These are phyloP conservation scores for Fusarium setosum DNA, from an alignment of 2,329 filamentous ascomycete genomes.

Conservation along the genomic window DNA sequence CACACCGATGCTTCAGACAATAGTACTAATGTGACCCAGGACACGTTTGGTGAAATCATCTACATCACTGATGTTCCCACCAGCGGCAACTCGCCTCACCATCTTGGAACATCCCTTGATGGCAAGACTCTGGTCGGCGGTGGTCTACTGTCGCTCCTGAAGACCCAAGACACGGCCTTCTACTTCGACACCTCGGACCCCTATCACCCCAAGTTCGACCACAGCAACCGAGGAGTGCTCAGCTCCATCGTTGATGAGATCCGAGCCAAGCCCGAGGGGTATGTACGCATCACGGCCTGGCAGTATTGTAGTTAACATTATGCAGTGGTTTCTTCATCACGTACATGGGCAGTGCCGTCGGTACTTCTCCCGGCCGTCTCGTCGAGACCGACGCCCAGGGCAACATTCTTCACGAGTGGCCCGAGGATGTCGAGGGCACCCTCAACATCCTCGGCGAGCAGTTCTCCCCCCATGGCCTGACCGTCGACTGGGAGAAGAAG, in stretches of 20 bases:
- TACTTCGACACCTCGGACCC: constrained; percentile 71
- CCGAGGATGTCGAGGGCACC: constrained; percentile 63
- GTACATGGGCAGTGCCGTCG: constrained; percentile 70
- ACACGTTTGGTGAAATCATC: constrained; percentile 70
- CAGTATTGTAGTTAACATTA: not conserved
- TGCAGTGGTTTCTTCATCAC: constrained; percentile 67
- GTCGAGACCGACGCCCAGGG: constrained; percentile 69
- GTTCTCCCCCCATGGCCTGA: constrained; percentile 71
- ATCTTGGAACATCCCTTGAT: constrained; percentile 64
- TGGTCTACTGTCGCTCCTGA: constrained; percentile 67
- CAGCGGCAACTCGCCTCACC: constrained; percentile 71
- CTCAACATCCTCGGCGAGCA: constrained; percentile 69
- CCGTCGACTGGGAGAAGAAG: constrained; percentile 66
- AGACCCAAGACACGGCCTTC: constrained; percentile 70
- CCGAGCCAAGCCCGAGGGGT: constrained; percentile 70
- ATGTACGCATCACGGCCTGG: not conserved
- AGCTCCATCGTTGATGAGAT: constrained; percentile 72
- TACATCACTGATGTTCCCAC: constrained; percentile 68
- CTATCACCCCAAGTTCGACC: constrained; percentile 67
- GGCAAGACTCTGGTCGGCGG: constrained; percentile 69
- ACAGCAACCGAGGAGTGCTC: constrained; percentile 69
- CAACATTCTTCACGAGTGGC: constrained; percentile 72
- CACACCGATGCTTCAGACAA: rapidly evolving
- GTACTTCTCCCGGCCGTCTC: constrained; percentile 68
- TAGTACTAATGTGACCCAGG: constrained; percentile 45